Evolutionary conservation across 495 filamentous ascomycete genomes (phyloP), one percentile per base, ranked within the genome.

Genomic region (Arthonia radiata): DNA sequence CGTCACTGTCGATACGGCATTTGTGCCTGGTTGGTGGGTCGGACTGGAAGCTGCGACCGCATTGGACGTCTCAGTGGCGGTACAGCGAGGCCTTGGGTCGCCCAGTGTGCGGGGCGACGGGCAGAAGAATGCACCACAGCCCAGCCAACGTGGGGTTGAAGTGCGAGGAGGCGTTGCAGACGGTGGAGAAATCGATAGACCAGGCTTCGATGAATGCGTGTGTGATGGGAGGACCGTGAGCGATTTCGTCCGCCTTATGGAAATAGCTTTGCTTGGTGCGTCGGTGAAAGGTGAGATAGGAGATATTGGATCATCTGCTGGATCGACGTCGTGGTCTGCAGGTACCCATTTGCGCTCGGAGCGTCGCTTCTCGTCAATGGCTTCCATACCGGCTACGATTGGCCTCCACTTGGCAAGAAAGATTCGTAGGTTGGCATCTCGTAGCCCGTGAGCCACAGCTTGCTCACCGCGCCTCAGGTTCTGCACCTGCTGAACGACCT

Each of bases 101-200:
- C 58, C 56, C 9, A 57, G 34, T 2, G 52, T 45, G 13, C 58
- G 50, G 18, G 50, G 53, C 24, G 49, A 49, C 2, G 58, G 61
- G 29, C 62, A 67, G 32, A 61, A 59, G 37, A 61, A 64, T 3
- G 58, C 54, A 25, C 59, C 59, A 32, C 62, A 67, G 16, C 62
- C 62, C 40, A 58, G 53, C 62, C 62, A 64, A 46, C 39, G 47
- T 47, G 24, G 49, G 34, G 16, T 46, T 48, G n/a, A 44, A 49
- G 4, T 44, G 48, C 7, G 48, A 44, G 2, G 52, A 59, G 24
- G 46, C 43, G 32, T 49, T 52, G 6, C 49, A 54, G 5, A 49
- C 46, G 3, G 53, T 46, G 24, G 45, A 42, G 0, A 51, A 55
- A 24, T 45, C 37, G 15, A 45, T 49, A 13, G 43, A 27, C 23